These are phyloP conservation scores for Xylaria multiplex DNA, from an alignment of 2,329 filamentous ascomycete species.

Conservation along the genomic window DNA sequence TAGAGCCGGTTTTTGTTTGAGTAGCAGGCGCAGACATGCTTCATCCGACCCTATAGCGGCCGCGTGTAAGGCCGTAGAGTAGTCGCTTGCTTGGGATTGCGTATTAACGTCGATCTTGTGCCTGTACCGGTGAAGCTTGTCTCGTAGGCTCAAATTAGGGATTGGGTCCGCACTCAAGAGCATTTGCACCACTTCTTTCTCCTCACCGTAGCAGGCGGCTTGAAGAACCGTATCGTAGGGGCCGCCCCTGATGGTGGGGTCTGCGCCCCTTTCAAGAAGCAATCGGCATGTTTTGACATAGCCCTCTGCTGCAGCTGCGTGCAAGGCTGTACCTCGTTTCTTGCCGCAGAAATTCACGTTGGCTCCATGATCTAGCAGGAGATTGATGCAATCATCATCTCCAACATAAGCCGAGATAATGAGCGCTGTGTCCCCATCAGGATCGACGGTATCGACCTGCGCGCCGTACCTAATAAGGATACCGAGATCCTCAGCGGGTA, in stretches of 20 bases:
- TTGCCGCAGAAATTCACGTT: slow-evolving; percentile 14
- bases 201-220: background rate
- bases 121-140: background rate
- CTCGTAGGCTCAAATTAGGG: background rate
- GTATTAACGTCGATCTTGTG: background rate
- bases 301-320: background rate
- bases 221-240: slow-evolving; percentile 6
- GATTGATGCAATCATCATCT: background rate
- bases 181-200: background rate
- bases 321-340: slow-evolving; percentile 9
- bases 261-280: background rate
- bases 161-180: background rate
- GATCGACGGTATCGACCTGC: background rate
- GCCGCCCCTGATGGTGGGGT: slow-evolving; percentile 10
- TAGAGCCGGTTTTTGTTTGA: background rate
- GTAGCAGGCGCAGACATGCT: slow-evolving; percentile 5
- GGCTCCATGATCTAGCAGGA: background rate
- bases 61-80: slow-evolving; percentile 6
- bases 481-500: background rate
- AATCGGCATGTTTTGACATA: slow-evolving; percentile 2
- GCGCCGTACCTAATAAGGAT: background rate
- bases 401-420: slow-evolving; percentile 2
- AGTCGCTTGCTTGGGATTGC: background rate
- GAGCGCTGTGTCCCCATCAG: slow-evolving; percentile 6
- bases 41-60: background rate